Evolutionary conservation across 495 filamentous ascomycete genomes (phyloP).

Genomic region (Terfezia boudieri): DNA sequence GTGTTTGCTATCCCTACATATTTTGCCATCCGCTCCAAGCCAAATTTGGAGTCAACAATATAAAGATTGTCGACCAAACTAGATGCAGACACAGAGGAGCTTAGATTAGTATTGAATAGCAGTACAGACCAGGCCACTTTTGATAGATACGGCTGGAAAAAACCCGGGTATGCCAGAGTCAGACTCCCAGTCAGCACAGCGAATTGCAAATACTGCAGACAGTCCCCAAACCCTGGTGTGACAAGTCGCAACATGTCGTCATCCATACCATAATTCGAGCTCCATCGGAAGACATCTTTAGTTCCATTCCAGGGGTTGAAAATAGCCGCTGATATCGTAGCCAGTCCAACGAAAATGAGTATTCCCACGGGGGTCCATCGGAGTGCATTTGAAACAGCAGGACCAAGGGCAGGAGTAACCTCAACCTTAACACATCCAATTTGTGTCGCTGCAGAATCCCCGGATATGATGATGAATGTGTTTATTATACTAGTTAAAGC

Average conservation of each 20-base stretch:
- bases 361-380: slow-evolving; percentile 59
- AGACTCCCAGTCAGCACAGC: slow-evolving; percentile 68
- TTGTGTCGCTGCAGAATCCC: slow-evolving; percentile 34
- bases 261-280: slow-evolving; percentile 87
- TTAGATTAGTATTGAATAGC: slow-evolving; percentile 48
- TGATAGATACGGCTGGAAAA: slow-evolving; percentile 75
- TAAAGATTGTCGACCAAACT: slow-evolving; percentile 73
- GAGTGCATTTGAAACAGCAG: slow-evolving; percentile 38
- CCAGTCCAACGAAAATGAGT: slow-evolving; percentile 54
- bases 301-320: slow-evolving; percentile 80
- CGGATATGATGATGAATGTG: slow-evolving; percentile 48
- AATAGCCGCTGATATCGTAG: slow-evolving; percentile 60
- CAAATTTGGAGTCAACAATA: slow-evolving; percentile 43
- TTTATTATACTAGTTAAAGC: slow-evolving; percentile 59
- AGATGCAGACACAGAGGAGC: slow-evolving; percentile 49
- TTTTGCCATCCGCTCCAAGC: slow-evolving; percentile 56
- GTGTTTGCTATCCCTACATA: slow-evolving; percentile 56
- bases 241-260: slow-evolving; percentile 78
- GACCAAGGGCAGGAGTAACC: slow-evolving; percentile 60
- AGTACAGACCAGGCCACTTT: slow-evolving; percentile 68
- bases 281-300: slow-evolving; percentile 73
- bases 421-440: slow-evolving; percentile 60
- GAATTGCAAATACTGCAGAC: slow-evolving; percentile 92
- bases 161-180: slow-evolving; percentile 76
- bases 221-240: slow-evolving; percentile 91